Percentiles rank a stretch among this genome's conserved stretches.
These are phyloP conservation scores for Trichoderma breve DNA, from an alignment of 2,329 filamentous ascomycete species.

Conservation along the genomic window DNA sequence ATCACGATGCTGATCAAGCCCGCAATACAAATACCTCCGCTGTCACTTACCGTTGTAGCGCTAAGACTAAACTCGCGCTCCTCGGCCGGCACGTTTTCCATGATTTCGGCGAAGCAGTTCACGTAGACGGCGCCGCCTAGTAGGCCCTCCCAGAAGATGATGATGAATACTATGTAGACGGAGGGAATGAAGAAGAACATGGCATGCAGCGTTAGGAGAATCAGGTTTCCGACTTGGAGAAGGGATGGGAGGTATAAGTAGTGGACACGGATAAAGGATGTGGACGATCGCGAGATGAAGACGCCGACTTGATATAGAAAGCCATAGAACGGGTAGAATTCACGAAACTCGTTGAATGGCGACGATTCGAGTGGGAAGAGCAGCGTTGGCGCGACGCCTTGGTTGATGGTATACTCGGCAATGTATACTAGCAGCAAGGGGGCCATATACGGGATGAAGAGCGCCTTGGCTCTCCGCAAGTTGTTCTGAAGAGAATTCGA, in stretches of 20 bases:
- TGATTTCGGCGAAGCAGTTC: constrained; percentile 92
- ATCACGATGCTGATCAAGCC: constrained; percentile 79
- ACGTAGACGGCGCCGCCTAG: constrained; percentile 92
- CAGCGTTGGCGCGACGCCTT: constrained; percentile 85
- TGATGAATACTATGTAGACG: constrained; percentile 78
- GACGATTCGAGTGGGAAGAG: constrained; percentile 76
- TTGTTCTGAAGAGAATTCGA: constrained; percentile 44
- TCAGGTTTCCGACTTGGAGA: constrained; percentile 77
- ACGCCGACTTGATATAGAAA: constrained; percentile 95
- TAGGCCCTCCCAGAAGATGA: constrained; percentile 93
- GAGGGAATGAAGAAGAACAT: constrained; percentile 78
- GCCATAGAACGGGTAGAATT: constrained; percentile 92
- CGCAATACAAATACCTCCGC: constrained; percentile 83
- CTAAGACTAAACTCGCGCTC: constrained; percentile 90
- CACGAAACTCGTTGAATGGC: constrained; percentile 77
- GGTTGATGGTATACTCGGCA: constrained; percentile 96
- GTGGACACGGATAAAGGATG: constrained; percentile 80
- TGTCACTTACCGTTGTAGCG: constrained; percentile 89
- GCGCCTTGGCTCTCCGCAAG: constrained; percentile 62
- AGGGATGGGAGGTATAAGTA: constrained; percentile 78
- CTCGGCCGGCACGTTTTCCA: constrained; percentile 70
- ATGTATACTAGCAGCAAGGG: constrained; percentile 90
- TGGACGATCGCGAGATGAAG: constrained; percentile 89
- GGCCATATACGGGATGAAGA: constrained; percentile 83
- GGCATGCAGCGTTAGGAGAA: constrained; percentile 71